These are phyloP conservation scores for Stemphylium beticola DNA, from an alignment of 2,329 filamentous ascomycete species.

Conservation along the genomic window DNA sequence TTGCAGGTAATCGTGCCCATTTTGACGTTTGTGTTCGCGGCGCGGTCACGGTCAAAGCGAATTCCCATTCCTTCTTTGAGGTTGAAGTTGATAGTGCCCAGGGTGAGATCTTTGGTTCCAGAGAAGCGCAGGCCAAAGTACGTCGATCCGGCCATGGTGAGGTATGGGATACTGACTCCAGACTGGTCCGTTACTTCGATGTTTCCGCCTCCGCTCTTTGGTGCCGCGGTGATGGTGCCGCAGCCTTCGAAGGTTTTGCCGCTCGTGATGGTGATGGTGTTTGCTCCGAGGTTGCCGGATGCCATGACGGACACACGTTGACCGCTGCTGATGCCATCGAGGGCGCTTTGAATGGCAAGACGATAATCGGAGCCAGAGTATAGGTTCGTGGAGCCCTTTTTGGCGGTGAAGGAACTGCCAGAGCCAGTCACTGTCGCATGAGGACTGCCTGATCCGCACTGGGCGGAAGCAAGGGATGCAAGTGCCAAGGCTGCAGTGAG, in stretches of 20 bases:
- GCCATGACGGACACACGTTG: slow-evolving; percentile 62
- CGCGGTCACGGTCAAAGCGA: slow-evolving; percentile 63
- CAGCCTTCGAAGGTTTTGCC: slow-evolving; percentile 66
- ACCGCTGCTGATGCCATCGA: slow-evolving; percentile 59
- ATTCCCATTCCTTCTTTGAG: slow-evolving; percentile 62
- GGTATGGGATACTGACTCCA: slow-evolving; percentile 61
- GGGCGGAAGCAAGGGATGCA: slow-evolving; percentile 47
- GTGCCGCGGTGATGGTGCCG: slow-evolving; percentile 60
- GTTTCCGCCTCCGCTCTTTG: slow-evolving; percentile 56
- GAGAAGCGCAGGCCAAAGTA: slow-evolving; percentile 65
- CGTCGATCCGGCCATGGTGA: slow-evolving; percentile 63
- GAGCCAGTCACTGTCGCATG: slow-evolving; percentile 58
- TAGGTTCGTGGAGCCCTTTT: slow-evolving; percentile 52
- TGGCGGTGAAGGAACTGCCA: slow-evolving; percentile 55
- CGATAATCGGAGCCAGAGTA: slow-evolving; percentile 63
- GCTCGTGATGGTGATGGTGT: slow-evolving; percentile 58
- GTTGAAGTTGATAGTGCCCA: slow-evolving; percentile 63
- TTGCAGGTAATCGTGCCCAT: slow-evolving; percentile 61
- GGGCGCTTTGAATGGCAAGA: slow-evolving; percentile 60
- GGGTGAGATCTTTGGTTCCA: slow-evolving; percentile 55
- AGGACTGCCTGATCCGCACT: slow-evolving; percentile 58
- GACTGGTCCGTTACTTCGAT: slow-evolving; percentile 60
- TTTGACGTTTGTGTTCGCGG: slow-evolving; percentile 60
- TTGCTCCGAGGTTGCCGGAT: slow-evolving; percentile 62
- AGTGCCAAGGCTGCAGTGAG: slow-evolving; percentile 54